Conservation (phyloP, 106 monocot species). For the Allium fistulosum region DNA sequence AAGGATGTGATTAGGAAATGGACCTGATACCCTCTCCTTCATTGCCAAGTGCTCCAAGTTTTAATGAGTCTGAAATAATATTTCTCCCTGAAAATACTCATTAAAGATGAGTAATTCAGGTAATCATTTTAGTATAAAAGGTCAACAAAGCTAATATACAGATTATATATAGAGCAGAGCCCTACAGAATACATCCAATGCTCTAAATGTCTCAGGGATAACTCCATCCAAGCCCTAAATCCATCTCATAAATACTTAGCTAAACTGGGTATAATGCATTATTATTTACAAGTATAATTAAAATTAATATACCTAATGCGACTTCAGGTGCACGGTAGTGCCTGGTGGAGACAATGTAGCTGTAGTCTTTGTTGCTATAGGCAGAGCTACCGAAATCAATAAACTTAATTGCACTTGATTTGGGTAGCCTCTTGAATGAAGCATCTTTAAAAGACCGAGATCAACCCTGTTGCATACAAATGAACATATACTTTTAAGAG, state of each 20-base stretch:
- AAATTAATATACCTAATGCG: slow-evolving; percentile 47
- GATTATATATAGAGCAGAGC: slow-evolving; percentile 47
- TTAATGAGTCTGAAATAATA: slow-evolving; percentile 85
- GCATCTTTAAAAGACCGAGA: slow-evolving; percentile 23
- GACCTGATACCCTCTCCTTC: slow-evolving; percentile 85
- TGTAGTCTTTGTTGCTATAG: slow-evolving; percentile 41
- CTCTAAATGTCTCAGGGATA: slow-evolving; percentile 75
- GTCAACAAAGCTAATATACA: neutral
- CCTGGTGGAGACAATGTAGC: slow-evolving; percentile 76
- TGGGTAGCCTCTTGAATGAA: slow-evolving; percentile 54
- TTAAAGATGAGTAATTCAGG: neutral
- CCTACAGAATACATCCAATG: slow-evolving; percentile 68
- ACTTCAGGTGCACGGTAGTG: slow-evolving; percentile 96
- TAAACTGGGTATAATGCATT: neutral
- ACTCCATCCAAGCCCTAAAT: slow-evolving; percentile 61
- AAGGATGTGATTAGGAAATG: slow-evolving; percentile 62
- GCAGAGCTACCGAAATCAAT: slow-evolving; percentile 99
- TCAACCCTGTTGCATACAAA: slow-evolving; percentile 17
- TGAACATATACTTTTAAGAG: neutral
- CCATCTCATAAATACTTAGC: slow-evolving; percentile 5
- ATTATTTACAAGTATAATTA: neutral
- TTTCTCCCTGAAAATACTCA: slow-evolving; percentile 42
- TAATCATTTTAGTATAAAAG: too few species aligned
- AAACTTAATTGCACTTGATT: slow-evolving; percentile 83
- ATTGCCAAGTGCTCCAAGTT: slow-evolving; percentile 86